Evolutionary conservation across 768 basidiomycete genomes (phyloP).

Genomic region (Leccinum olivaceopallidum): DNA sequence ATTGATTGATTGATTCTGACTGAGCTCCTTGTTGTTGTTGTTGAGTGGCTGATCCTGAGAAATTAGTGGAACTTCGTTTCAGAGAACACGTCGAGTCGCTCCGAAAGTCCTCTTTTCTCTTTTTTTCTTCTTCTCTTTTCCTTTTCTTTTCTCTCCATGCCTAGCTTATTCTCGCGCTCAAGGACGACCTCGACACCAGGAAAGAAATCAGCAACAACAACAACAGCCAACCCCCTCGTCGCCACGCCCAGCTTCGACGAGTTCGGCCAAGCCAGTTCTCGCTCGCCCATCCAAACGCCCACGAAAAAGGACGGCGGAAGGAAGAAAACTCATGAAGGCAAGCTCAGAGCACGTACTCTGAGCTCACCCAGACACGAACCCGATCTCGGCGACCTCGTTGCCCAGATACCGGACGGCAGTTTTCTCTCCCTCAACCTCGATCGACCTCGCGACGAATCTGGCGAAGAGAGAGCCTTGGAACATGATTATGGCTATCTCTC

Average conservation of each 20-base stretch:
- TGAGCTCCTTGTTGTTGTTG: background rate
- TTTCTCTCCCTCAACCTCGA: conserved; percentile 57
- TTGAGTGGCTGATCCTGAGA: conserved; percentile 31
- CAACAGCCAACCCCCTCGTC: conserved; percentile 8
- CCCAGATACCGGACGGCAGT: conserved; percentile 48
- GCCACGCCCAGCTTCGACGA: conserved; percentile 48
- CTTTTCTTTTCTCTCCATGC: conserved; percentile 47
- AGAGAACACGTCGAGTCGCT: conserved; percentile 8
- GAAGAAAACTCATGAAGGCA: conserved; percentile 42
- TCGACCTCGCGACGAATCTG: conserved; percentile 40
- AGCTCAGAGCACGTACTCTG: conserved; percentile 41
- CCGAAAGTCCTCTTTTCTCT: conserved; percentile 11
- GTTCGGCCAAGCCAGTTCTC: conserved; percentile 55
- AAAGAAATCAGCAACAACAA: conserved; percentile 35
- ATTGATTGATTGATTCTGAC: background rate
- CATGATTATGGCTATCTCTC: conserved; percentile 74
- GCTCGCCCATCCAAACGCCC: conserved; percentile 14
- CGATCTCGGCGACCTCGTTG: conserved; percentile 35
- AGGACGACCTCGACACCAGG: conserved; percentile 60
- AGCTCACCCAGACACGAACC: conserved; percentile 39
- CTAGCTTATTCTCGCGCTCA: conserved; percentile 71
- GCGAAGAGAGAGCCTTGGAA: conserved; percentile 40
- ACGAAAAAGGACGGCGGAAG: conserved; percentile 54
- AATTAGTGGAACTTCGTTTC: conserved; percentile 21
- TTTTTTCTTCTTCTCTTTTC: conserved; percentile 1